Percentiles rank a stretch among this genome's conserved stretches.
These are phyloP conservation scores for Phalaenopsis aphrodite DNA, from an alignment of 106 monocot species.

Conservation along the genomic window DNA sequence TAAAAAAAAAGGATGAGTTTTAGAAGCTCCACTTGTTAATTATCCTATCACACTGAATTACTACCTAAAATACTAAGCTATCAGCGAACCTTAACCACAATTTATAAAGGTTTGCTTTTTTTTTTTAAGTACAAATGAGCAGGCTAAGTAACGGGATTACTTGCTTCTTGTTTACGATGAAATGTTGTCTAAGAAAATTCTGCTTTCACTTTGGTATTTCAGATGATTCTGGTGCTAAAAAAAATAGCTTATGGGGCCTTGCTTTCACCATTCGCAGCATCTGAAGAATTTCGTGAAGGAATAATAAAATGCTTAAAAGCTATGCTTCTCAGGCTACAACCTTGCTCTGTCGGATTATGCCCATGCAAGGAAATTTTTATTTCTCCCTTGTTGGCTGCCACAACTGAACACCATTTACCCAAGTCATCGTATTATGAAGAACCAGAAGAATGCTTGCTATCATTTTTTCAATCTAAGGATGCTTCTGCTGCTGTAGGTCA, in stretches of 20 bases:
- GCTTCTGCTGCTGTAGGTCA: constrained; percentile 95
- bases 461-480: constrained; percentile 77
- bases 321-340: constrained; percentile 59
- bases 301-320: constrained; percentile 63
- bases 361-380: constrained; percentile 38
- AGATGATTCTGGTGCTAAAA: constrained; percentile 85
- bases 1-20: neutral
- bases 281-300: constrained; percentile 82
- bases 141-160: neutral
- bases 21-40: neutral
- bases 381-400: constrained; percentile 11
- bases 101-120: neutral
- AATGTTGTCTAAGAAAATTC: neutral
- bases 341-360: constrained; percentile 47
- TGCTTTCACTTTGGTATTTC: constrained; percentile 12
- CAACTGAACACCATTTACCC: constrained; percentile 5
- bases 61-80: neutral
- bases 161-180: neutral
- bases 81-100: neutral
- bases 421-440: constrained; percentile 10
- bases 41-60: neutral
- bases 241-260: constrained; percentile 74
- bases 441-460: constrained; percentile 67
- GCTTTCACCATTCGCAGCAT: constrained; percentile 67
- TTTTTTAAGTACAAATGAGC: neutral